Evolutionary conservation across 805 yeast species (phyloP).

Genomic region (Pichia californica): DNA sequence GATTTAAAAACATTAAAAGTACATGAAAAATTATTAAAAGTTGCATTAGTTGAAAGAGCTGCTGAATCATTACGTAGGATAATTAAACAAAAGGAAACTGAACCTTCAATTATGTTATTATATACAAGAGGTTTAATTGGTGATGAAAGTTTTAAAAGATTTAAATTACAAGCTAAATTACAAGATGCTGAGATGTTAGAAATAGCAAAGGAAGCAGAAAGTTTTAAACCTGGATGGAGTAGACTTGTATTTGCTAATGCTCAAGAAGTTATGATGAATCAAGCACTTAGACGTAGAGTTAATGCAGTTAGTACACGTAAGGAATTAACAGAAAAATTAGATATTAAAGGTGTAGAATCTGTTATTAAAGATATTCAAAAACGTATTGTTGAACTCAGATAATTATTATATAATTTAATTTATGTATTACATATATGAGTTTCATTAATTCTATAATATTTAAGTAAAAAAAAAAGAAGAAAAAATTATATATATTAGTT

Average conservation of each 20-base stretch:
- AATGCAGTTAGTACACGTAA: conserved; percentile 40
- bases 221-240: conserved; percentile 67
- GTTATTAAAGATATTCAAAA: conserved; percentile 14
- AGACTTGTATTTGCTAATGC: conserved; percentile 61
- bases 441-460: not conserved
- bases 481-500: too few species aligned
- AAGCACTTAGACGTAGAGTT: conserved; percentile 77
- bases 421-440: not conserved
- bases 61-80: conserved; percentile 84
- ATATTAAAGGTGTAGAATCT: conserved; percentile 24
- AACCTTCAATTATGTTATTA: conserved; percentile 59
- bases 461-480: too few species aligned
- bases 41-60: conserved; percentile 53
- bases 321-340: conserved; percentile 25
- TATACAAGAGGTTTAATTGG: conserved; percentile 90
- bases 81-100: conserved; percentile 72
- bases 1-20: conserved; percentile 44
- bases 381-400: conserved; percentile 11
- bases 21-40: conserved; percentile 49
- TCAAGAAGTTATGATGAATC: conserved; percentile 88
- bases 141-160: conserved; percentile 80
- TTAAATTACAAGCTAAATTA: conserved; percentile 66
- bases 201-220: conserved; percentile 67
- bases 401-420: too few species aligned
- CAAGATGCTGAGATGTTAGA: conserved; percentile 79